Conservation (phyloP, 768 basidiomycete species). For the Russula sp. region DNA sequence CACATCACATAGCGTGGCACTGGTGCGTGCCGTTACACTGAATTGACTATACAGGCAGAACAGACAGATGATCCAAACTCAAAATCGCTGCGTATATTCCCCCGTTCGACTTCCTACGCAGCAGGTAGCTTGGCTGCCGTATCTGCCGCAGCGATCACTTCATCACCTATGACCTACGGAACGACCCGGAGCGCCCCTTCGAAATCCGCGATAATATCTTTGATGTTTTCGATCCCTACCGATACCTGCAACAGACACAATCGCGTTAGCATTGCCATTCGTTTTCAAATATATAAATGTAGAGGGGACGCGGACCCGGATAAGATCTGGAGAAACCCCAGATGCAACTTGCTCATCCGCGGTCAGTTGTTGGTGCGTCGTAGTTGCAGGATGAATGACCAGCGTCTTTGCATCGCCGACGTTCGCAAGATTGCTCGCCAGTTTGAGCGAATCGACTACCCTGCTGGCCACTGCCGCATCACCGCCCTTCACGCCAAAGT, state of each 20-base stretch:
- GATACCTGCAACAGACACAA: constrained; percentile 29
- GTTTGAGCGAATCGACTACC: constrained; percentile 61
- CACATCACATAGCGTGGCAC: too few species aligned
- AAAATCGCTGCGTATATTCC: too few species aligned
- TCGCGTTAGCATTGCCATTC: neutral
- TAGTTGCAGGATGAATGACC: constrained; percentile 70
- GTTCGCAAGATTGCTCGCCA: constrained; percentile 69
- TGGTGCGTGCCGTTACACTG: too few species aligned
- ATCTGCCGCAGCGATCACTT: too few species aligned
- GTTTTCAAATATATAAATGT: neutral
- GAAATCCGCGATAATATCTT: constrained; percentile 38
- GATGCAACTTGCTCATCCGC: constrained; percentile 50
- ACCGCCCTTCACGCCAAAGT: constrained; percentile 71
- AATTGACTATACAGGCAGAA: too few species aligned
- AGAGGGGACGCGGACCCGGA: constrained; percentile 51
- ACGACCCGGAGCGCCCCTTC: constrained; percentile 31
- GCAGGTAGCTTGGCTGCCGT: too few species aligned
- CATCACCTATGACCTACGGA: constrained; percentile 11
- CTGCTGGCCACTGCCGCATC: constrained; percentile 40
- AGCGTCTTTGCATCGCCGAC: constrained; percentile 77
- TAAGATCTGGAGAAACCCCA: too few species aligned
- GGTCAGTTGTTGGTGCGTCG: constrained; percentile 67
- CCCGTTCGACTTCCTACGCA: too few species aligned
- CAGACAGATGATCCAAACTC: too few species aligned
- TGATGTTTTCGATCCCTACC: constrained; percentile 37